These are phyloP conservation scores for Kuraishia borneana DNA, from an alignment of 805 yeast genomes.

Conservation along the genomic window DNA sequence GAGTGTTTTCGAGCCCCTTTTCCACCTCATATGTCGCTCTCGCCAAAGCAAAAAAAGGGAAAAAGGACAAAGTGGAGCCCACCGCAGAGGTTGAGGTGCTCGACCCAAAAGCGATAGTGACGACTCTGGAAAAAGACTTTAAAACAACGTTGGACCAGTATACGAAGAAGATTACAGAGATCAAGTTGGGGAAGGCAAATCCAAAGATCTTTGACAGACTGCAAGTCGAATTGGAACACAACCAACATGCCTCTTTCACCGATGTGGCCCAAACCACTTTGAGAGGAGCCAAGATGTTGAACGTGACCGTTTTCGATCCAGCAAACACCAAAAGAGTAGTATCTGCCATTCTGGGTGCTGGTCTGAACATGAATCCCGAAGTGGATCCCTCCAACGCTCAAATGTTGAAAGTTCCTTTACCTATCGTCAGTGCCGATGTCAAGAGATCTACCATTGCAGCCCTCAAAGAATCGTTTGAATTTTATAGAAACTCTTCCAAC, in stretches of 20 bases:
- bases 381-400: conserved; percentile 63
- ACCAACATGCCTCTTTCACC: conserved; percentile 35
- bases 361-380: conserved; percentile 72
- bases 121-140: conserved; percentile 30
- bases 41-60: conserved; percentile 1
- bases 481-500: conserved; percentile 38
- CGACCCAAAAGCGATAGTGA: conserved; percentile 20
- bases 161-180: conserved; percentile 44
- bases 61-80: conserved; percentile 1
- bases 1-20: no score
- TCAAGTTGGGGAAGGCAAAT: conserved; percentile 60
- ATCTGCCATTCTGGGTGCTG: conserved; percentile 58
- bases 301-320: conserved; percentile 85
- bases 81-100: conserved; percentile 11
- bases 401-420: conserved; percentile 61
- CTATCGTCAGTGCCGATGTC: conserved; percentile 62
- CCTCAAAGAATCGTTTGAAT: conserved; percentile 58
- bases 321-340: conserved; percentile 55
- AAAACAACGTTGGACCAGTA: conserved; percentile 38
- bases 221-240: conserved; percentile 34
- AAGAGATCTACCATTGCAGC: conserved; percentile 44
- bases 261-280: conserved; percentile 61
- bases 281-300: conserved; percentile 54
- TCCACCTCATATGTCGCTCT: background rate
- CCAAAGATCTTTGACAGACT: conserved; percentile 56